A percentile compares a stretch with the other conserved stretches of the same genome.
phyloP scores from a whole-genome alignment of 2,329 filamentous ascomycete species.

The Colletotrichum australisinense region DNA sequence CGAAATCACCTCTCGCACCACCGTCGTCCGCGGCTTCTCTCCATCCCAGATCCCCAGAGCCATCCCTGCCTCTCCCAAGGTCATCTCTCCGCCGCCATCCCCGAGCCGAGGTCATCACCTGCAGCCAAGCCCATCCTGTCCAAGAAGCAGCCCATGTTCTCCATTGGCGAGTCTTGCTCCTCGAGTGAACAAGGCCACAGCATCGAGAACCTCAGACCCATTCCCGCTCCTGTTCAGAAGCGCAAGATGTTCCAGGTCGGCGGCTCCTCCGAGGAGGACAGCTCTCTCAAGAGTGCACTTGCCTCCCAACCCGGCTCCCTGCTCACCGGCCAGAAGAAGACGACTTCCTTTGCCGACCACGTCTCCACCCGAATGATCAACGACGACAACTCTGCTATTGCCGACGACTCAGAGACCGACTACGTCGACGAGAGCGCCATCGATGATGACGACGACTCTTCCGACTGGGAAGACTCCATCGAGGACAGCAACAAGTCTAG shows the following conservation, averaged over 20 bases:
- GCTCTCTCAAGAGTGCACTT: slow-evolving; percentile 72
- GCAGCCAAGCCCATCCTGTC: slow-evolving; percentile 75
- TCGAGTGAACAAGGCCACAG: slow-evolving; percentile 69
- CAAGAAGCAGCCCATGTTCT: slow-evolving; percentile 74
- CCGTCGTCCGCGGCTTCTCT: slow-evolving; percentile 87
- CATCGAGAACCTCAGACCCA: slow-evolving; percentile 55
- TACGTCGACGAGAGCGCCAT: slow-evolving; percentile 88
- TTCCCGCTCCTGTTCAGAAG: slow-evolving; percentile 43
- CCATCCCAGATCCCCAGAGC: slow-evolving; percentile 73
- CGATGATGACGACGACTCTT: slow-evolving; percentile 74
- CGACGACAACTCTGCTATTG: slow-evolving; percentile 60
- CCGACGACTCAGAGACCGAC: slow-evolving; percentile 68
- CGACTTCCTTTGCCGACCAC: slow-evolving; percentile 84
- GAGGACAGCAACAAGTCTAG: slow-evolving; percentile 87
- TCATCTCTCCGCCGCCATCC: slow-evolving; percentile 66
- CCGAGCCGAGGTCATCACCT: slow-evolving; percentile 68
- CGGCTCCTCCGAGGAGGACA: slow-evolving; percentile 79
- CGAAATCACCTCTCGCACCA: slow-evolving; percentile 66
- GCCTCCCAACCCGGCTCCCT: slow-evolving; percentile 55
- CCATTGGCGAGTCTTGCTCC: slow-evolving; percentile 83
- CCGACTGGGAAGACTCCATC: slow-evolving; percentile 74
- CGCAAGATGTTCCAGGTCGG: slow-evolving; percentile 64
- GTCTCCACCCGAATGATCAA: slow-evolving; percentile 76
- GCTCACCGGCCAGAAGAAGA: slow-evolving; percentile 72
- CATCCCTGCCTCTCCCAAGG: slow-evolving; percentile 60